These are phyloP conservation scores for Ammopiptanthus mongolicus DNA, from an alignment of 306 rosid genomes.

Conservation along the genomic window DNA sequence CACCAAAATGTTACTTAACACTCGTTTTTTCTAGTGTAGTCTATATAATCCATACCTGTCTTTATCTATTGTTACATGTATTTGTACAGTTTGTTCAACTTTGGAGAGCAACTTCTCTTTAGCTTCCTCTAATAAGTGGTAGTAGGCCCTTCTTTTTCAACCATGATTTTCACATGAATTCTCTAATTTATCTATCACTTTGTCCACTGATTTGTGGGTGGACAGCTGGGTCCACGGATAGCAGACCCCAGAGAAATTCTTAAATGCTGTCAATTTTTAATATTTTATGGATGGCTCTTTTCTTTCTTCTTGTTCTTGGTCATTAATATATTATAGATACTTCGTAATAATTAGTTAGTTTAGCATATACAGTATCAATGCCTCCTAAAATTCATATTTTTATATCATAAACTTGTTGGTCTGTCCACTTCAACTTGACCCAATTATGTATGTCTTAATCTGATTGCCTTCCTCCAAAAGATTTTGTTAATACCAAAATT, in stretches of 20 bases:
- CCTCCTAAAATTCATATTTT: not conserved
- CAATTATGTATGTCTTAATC: constrained; percentile 18
- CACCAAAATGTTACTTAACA: not conserved
- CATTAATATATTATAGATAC: not conserved
- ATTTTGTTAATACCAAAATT: not conserved
- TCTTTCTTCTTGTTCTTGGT: not conserved
- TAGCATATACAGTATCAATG: not conserved
- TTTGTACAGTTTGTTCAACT: not conserved
- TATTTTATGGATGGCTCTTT: not conserved
- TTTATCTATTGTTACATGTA: constrained; percentile 16
- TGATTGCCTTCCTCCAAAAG: constrained; percentile 15
- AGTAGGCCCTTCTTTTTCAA: not conserved
- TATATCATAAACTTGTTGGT: constrained; percentile 25
- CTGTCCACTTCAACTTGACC: constrained; percentile 41
- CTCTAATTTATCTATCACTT: not conserved
- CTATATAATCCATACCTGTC: not conserved
- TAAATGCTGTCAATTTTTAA: not conserved
- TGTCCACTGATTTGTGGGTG: constrained; percentile 2
- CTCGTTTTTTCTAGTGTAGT: not conserved
- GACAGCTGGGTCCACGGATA: constrained; percentile 16
- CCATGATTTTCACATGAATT: constrained; percentile 31
- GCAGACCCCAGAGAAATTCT: not conserved
- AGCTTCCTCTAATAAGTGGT: not conserved
- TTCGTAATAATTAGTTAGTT: not conserved
- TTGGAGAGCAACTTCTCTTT: not conserved